phyloP scores from a whole-genome alignment of 371 early-diverging fungal genomes.

The Mucor piriformis region DNA sequence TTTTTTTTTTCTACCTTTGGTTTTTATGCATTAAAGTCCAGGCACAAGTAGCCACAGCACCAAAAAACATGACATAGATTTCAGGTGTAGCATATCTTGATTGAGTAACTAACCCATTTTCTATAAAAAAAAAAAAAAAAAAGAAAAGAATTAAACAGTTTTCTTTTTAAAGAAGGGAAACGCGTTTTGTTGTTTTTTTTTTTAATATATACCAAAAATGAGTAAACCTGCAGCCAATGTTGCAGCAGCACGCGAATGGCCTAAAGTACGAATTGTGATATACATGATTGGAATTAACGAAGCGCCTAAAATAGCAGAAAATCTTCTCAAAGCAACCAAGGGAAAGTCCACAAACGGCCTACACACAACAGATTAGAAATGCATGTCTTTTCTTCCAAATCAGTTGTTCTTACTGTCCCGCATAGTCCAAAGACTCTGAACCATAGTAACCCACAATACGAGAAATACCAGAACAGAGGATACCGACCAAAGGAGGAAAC shows the following conservation, averaged over 20 bases:
- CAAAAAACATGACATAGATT: conserved; percentile 22
- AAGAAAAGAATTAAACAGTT: not conserved
- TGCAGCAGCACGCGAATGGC: conserved; percentile 32
- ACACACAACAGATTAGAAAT: too few relatives aligned
- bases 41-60: conserved; percentile 18
- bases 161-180: too few relatives aligned
- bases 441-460: conserved; percentile 82
- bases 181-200: not conserved
- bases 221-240: conserved; percentile 35
- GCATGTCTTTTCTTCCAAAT: too few relatives aligned
- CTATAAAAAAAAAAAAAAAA: conserved; percentile 3
- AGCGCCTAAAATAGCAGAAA: conserved; percentile 34
- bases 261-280: conserved; percentile 28
- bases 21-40: conserved; percentile 22
- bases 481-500: conserved; percentile 75
- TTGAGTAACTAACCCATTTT: conserved; percentile 40
- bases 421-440: conserved; percentile 77
- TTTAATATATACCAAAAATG: conserved; percentile 31
- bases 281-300: conserved; percentile 36
- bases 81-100: conserved; percentile 37
- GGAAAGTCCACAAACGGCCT: conserved; percentile 35
- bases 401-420: conserved; percentile 78
- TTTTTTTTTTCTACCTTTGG: conserved; percentile 22
- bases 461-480: conserved; percentile 82
- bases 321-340: conserved; percentile 22